A percentile compares a stretch with the other conserved stretches of the same genome.
phyloP scores from a whole-genome alignment of 1,139 yeast species.

The Scheffersomyces illinoinensis region DNA sequence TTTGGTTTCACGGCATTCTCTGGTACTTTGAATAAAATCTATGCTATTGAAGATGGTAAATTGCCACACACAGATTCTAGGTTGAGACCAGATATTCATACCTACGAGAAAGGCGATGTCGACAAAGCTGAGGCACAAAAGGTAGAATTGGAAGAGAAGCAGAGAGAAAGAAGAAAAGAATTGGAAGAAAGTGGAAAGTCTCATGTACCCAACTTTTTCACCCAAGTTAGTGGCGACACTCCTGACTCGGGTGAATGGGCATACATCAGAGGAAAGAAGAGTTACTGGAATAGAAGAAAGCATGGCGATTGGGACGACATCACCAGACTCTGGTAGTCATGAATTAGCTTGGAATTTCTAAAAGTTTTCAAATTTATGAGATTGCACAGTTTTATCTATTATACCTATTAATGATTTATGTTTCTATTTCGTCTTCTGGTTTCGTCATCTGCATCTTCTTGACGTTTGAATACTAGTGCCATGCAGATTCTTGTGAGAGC shows the following conservation, averaged over 20 bases:
- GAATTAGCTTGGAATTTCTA: too few relatives aligned
- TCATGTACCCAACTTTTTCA: slow-evolving; percentile 68
- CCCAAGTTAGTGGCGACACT: slow-evolving; percentile 38
- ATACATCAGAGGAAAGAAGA: slow-evolving; percentile 56
- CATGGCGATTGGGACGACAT: slow-evolving; percentile 60
- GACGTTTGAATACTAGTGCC: slow-evolving; percentile 7
- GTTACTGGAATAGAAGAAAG: slow-evolving; percentile 82
- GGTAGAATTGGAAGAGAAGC: slow-evolving; percentile 70
- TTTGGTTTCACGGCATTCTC: slow-evolving; percentile 88
- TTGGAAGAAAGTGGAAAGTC: slow-evolving; percentile 44
- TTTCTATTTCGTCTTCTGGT: not conserved
- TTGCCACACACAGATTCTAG: slow-evolving; percentile 90
- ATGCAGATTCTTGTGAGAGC: slow-evolving; percentile 8
- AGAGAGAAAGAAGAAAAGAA: slow-evolving; percentile 72
- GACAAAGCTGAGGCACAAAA: slow-evolving; percentile 73
- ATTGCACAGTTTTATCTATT: too few relatives aligned
- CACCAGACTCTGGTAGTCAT: slow-evolving; percentile 49
- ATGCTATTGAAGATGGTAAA: slow-evolving; percentile 60
- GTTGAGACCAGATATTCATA: slow-evolving; percentile 78
- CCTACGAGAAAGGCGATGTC: slow-evolving; percentile 68
- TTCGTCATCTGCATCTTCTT: slow-evolving; percentile 5
- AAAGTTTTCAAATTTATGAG: not conserved
- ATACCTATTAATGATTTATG: too few relatives aligned
- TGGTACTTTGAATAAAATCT: slow-evolving; percentile 76
- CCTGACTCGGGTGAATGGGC: slow-evolving; percentile 58